These are phyloP conservation scores for Angomonas desouzai DNA, from an alignment of 208 protist species.

Conservation along the genomic window DNA sequence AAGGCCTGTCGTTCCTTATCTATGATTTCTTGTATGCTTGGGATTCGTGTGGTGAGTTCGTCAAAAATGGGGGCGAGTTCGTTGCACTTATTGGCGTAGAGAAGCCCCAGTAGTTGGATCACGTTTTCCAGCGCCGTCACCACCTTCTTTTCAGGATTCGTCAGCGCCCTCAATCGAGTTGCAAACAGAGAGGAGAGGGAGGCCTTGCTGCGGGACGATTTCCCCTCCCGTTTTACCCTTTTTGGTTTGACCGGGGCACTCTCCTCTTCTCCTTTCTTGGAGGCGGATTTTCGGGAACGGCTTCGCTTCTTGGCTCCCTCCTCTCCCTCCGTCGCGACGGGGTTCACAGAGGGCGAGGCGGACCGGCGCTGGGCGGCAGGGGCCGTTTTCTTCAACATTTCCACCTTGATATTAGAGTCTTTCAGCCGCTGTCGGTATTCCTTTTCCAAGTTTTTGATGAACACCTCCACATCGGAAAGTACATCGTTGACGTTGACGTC, in stretches of 20 bases:
- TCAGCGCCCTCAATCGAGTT: slow-evolving; percentile 52
- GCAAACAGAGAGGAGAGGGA: slow-evolving; percentile 22
- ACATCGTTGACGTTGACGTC: slow-evolving; percentile 9
- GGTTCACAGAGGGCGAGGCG: slow-evolving; percentile 5
- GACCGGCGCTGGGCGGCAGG: slow-evolving; percentile 6
- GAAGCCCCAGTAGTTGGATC: slow-evolving; percentile 63
- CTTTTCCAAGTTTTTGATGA: slow-evolving; percentile 40
- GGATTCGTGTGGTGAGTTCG: slow-evolving; percentile 35
- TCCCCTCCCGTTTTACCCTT: slow-evolving; percentile 13
- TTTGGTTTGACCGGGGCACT: slow-evolving; percentile 9
- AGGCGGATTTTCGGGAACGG: slow-evolving; percentile 7
- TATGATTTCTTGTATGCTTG: slow-evolving; percentile 45
- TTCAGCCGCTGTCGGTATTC: slow-evolving; percentile 36
- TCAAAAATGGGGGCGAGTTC: slow-evolving; percentile 73
- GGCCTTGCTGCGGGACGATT: neutral
- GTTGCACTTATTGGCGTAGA: slow-evolving; percentile 79
- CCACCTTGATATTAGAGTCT: slow-evolving; percentile 42
- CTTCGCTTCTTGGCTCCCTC: slow-evolving; percentile 14
- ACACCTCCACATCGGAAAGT: slow-evolving; percentile 37
- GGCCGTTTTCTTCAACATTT: slow-evolving; percentile 50
- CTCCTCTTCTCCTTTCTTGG: neutral
- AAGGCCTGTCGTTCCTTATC: slow-evolving; percentile 48
- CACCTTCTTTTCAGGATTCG: slow-evolving; percentile 68
- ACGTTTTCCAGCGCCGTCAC: slow-evolving; percentile 56
- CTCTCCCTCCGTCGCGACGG: neutral